Evolutionary conservation across 768 basidiomycete genomes (phyloP).

Genomic region (Mycena haematopus): DNA sequence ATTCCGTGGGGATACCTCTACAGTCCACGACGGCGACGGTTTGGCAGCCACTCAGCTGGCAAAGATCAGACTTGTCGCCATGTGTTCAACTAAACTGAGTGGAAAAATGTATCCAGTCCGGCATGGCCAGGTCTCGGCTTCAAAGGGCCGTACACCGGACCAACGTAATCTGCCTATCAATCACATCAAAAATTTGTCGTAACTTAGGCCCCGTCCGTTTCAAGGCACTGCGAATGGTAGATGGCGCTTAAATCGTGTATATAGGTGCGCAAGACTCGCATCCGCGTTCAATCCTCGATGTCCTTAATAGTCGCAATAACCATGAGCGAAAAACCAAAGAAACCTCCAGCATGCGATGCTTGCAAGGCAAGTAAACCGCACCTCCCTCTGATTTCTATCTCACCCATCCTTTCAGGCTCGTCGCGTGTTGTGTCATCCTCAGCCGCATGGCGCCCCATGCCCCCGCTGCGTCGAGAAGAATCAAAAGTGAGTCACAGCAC

Average conservation of each 20-base stretch:
- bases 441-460: slow-evolving; percentile 10
- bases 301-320: background rate
- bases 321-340: slow-evolving; percentile 4
- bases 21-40: no score
- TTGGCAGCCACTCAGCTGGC: no score
- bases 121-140: no score
- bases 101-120: no score
- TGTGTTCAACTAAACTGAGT: no score
- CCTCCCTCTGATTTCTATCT: background rate
- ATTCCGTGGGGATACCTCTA: background rate
- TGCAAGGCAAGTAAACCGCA: slow-evolving; percentile 1
- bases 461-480: slow-evolving; percentile 13
- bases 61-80: no score
- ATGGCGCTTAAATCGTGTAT: background rate
- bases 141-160: background rate
- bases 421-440: slow-evolving; percentile 12
- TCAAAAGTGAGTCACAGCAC: background rate
- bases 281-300: background rate
- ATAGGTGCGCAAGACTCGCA: background rate
- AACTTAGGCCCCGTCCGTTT: background rate
- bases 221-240: background rate
- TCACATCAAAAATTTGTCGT: background rate
- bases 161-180: background rate
- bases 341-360: slow-evolving; percentile 14
- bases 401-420: slow-evolving; percentile 2